A percentile compares a stretch with the other conserved stretches of the same genome.
phyloP scores from a whole-genome alignment of 805 yeast genomes.

The Saccharomyces kudriavzevii region DNA sequence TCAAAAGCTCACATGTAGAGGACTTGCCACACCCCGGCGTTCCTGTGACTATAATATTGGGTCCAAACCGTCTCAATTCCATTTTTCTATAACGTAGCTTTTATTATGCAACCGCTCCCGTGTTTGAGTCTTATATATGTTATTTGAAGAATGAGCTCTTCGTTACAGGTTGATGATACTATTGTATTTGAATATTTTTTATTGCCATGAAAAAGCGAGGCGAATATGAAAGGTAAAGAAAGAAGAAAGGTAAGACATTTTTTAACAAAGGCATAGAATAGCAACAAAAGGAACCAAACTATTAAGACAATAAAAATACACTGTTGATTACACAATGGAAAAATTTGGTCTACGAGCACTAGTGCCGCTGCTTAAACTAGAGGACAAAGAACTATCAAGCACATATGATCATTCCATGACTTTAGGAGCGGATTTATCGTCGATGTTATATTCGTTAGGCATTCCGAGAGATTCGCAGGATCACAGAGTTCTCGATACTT shows the following conservation, averaged over 20 bases:
- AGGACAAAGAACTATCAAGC: constrained; percentile 16
- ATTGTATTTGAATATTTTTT: neutral
- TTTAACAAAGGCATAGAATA: neutral
- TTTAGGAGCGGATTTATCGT: constrained; percentile 29
- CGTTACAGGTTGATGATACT: neutral
- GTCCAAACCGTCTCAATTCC: constrained; percentile 25
- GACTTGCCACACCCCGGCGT: constrained; percentile 61
- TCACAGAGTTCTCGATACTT: constrained; percentile 36
- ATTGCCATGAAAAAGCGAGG: neutral
- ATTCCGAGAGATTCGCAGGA: constrained; percentile 20
- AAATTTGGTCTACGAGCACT: constrained; percentile 29
- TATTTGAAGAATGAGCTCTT: neutral
- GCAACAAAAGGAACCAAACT: neutral
- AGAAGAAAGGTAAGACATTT: neutral
- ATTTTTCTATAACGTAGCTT: neutral
- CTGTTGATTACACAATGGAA: constrained; percentile 15
- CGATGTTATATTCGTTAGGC: constrained; percentile 29
- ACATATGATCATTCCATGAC: constrained; percentile 29
- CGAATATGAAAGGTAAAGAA: neutral
- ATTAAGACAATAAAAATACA: neutral
- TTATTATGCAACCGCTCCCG: neutral
- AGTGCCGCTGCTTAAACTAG: constrained; percentile 27
- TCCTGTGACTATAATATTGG: constrained; percentile 87
- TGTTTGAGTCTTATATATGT: neutral
- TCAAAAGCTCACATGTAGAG: constrained; percentile 25